phyloP scores from a whole-genome alignment of 2,329 filamentous ascomycete genomes.

The Aureobasidium zeae region DNA sequence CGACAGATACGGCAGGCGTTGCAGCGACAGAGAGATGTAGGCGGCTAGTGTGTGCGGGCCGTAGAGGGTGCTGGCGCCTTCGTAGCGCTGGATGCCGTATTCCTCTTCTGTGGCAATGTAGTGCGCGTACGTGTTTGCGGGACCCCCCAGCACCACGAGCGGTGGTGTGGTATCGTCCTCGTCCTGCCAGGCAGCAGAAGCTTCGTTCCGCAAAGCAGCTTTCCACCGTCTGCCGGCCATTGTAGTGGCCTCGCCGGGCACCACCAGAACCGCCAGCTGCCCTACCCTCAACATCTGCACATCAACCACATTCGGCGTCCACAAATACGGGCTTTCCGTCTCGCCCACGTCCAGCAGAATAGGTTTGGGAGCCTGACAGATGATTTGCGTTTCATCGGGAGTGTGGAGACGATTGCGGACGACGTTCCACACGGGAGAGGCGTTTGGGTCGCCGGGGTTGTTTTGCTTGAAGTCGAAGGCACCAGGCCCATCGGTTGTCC shows the following conservation, averaged over 20 bases:
- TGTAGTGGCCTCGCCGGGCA: slow-evolving; percentile 79
- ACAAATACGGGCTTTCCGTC: slow-evolving; percentile 66
- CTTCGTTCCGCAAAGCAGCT: slow-evolving; percentile 47
- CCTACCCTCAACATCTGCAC: slow-evolving; percentile 78
- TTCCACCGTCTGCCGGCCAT: slow-evolving; percentile 90
- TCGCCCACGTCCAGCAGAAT: slow-evolving; percentile 84
- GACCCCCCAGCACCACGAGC: slow-evolving; percentile 75
- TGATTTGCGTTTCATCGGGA: slow-evolving; percentile 59
- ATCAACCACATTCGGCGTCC: slow-evolving; percentile 87
- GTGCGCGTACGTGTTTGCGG: slow-evolving; percentile 83
- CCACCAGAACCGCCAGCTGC: slow-evolving; percentile 73
- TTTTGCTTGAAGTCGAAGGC: slow-evolving; percentile 92
- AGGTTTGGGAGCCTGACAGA: slow-evolving; percentile 73
- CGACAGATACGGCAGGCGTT: slow-evolving; percentile 57
- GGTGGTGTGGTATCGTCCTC: slow-evolving; percentile 42
- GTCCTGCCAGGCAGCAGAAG: slow-evolving; percentile 30
- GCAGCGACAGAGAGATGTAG: slow-evolving; percentile 78
- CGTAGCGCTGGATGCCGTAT: slow-evolving; percentile 78
- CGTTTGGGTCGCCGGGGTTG: slow-evolving; percentile 59
- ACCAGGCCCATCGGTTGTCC: slow-evolving; percentile 84
- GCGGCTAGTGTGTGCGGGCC: slow-evolving; percentile 74
- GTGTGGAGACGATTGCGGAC: slow-evolving; percentile 64
- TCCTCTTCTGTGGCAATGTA: slow-evolving; percentile 74
- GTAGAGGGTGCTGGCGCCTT: slow-evolving; percentile 87
- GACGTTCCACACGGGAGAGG: slow-evolving; percentile 69